Percentiles rank a stretch among this genome's conserved stretches.
phyloP scores from a whole-genome alignment of 306 rosid species.

The Notholithocarpus densiflorus region DNA sequence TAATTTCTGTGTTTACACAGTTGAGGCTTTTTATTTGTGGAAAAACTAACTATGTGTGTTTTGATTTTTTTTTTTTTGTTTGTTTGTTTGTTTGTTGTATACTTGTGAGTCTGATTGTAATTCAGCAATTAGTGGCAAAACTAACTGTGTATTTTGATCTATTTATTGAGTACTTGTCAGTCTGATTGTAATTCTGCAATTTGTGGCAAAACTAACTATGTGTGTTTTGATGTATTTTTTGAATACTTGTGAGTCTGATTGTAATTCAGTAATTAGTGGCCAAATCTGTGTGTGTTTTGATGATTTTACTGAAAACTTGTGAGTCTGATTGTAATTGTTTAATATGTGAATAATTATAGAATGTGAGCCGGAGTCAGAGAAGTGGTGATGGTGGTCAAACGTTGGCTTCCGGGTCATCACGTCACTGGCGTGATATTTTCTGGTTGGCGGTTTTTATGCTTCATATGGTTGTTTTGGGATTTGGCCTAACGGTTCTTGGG shows the following conservation, averaged over 20 bases:
- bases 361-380: conserved; percentile 43
- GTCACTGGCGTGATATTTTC: conserved; percentile 87
- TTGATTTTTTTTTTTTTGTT: too few species aligned
- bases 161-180: too few species aligned
- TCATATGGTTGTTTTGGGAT: conserved; percentile 71
- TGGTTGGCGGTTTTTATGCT: conserved; percentile 70
- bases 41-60: too few species aligned
- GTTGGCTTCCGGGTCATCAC: conserved; percentile 48
- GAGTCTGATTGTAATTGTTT: neutral
- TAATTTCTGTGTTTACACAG: neutral
- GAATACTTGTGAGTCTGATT: too few species aligned
- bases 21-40: neutral
- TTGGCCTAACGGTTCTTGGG: conserved; percentile 63
- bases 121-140: neutral
- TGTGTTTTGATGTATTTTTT: too few species aligned
- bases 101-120: too few species aligned
- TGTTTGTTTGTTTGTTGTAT: too few species aligned
- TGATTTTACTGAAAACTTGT: neutral
- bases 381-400: conserved; percentile 44
- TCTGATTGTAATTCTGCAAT: too few species aligned
- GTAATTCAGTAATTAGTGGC: neutral
- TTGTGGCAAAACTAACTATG: too few species aligned
- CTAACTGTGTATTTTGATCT: too few species aligned
- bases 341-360: conserved; percentile 22
- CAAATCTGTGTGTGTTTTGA: neutral